Evolutionary conservation across 495 filamentous ascomycete genomes (phyloP).

Genomic region (Mytilinidion resinicola): DNA sequence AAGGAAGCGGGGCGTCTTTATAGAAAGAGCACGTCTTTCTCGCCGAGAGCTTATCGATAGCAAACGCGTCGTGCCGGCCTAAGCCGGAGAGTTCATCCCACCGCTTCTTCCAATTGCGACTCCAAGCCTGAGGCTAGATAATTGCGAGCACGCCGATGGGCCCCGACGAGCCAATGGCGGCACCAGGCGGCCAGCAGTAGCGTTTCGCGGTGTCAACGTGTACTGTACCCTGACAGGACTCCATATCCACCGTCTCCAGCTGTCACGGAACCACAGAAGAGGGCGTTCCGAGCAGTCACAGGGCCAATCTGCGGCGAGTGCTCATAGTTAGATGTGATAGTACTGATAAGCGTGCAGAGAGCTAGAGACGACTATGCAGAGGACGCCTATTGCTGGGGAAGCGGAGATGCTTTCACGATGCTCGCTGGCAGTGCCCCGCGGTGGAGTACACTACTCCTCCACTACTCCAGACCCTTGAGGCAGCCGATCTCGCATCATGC

Average conservation of each 20-base stretch:
- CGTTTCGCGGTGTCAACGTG: neutral
- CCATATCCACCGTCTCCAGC: neutral
- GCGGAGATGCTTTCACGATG: too few relatives aligned
- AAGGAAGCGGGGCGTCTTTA: slow-evolving; percentile 8
- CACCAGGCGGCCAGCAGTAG: neutral
- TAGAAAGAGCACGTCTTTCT: slow-evolving; percentile 1
- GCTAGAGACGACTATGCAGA: too few relatives aligned
- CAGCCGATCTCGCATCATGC: too few relatives aligned
- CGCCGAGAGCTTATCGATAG: slow-evolving; percentile 20
- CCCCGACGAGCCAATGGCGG: slow-evolving; percentile 11
- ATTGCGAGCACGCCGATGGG: slow-evolving; percentile 1
- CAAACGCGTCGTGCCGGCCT: slow-evolving; percentile 2
- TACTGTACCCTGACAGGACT: neutral
- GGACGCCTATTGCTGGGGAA: too few relatives aligned
- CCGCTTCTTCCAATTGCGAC: slow-evolving; percentile 15
- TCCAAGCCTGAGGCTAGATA: slow-evolving; percentile 9
- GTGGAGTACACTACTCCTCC: too few relatives aligned
- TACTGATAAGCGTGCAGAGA: neutral
- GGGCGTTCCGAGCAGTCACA: neutral
- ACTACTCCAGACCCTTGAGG: too few relatives aligned
- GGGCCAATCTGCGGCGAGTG: neutral
- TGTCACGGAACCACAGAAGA: neutral
- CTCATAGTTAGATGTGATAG: neutral
- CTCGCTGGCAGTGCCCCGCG: too few relatives aligned
- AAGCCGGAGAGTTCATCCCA: slow-evolving; percentile 14